Conservation (phyloP, 805 yeast genomes). For the Hermanozyma aechmeae region DNA sequence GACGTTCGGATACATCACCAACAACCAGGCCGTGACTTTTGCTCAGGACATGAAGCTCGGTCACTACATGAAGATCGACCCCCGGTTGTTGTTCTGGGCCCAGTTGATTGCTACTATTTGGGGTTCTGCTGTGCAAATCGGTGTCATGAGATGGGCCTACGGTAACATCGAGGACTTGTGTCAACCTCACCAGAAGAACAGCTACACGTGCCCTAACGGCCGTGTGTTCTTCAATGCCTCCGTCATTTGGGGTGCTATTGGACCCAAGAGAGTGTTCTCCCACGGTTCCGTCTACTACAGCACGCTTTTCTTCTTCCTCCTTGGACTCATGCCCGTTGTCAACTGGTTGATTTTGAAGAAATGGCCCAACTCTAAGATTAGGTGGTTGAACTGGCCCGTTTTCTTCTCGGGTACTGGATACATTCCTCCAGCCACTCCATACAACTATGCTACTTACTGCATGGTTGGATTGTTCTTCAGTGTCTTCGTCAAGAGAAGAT, state of each 20-base stretch:
- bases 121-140: slow-evolving; percentile 9
- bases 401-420: slow-evolving; percentile 42
- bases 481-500: slow-evolving; percentile 29
- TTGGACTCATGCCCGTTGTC: slow-evolving; percentile 26
- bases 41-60: slow-evolving; percentile 24
- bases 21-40: slow-evolving; percentile 34
- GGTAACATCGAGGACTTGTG: slow-evolving; percentile 19
- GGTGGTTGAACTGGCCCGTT: slow-evolving; percentile 28
- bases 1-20: neutral
- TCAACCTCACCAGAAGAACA: slow-evolving; percentile 14
- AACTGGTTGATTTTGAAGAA: slow-evolving; percentile 30
- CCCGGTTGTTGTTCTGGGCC: slow-evolving; percentile 30
- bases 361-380: slow-evolving; percentile 28
- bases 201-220: slow-evolving; percentile 35
- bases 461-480: slow-evolving; percentile 26
- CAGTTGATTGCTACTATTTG: slow-evolving; percentile 36
- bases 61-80: slow-evolving; percentile 18
- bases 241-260: slow-evolving; percentile 36
- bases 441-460: slow-evolving; percentile 52
- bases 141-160: neutral
- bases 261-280: slow-evolving; percentile 14
- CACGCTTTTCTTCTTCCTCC: slow-evolving; percentile 28
- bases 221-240: slow-evolving; percentile 21
- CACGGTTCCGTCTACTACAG: slow-evolving; percentile 13
- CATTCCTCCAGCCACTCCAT: slow-evolving; percentile 70